Evolutionary conservation across 352 stramenopile species (phyloP).

Genomic region (Globisporangium mamillatum): DNA sequence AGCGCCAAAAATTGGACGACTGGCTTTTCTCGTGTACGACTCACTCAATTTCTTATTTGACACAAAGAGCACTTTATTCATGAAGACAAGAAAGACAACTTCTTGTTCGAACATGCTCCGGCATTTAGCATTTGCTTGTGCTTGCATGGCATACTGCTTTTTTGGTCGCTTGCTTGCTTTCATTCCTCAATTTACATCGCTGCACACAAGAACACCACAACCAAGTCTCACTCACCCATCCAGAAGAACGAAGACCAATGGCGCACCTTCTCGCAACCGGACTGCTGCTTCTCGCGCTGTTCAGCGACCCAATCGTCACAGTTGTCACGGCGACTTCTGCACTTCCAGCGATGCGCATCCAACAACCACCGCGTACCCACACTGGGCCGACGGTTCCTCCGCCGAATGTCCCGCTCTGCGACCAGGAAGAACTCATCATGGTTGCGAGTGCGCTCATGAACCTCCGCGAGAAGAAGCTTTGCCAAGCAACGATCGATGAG

Average conservation of each 20-base stretch:
- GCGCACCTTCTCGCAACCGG: not conserved
- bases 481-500: constrained; percentile 37
- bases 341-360: not conserved
- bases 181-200: constrained; percentile 1
- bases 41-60: constrained; percentile 3
- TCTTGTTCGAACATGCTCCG: not conserved
- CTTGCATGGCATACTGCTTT: not conserved
- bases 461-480: constrained; percentile 48
- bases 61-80: not conserved
- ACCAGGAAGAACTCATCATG: constrained; percentile 35
- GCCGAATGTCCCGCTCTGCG: constrained; percentile 37
- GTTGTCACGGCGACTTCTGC: not conserved
- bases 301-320: not conserved
- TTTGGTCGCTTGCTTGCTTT: not conserved
- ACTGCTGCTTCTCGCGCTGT: not conserved
- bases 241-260: not conserved
- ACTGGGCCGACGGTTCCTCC: not conserved
- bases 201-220: not conserved
- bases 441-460: constrained; percentile 27
- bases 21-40: constrained; percentile 1
- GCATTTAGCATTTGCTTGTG: no score
- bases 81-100: not conserved
- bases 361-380: no score
- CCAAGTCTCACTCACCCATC: not conserved
- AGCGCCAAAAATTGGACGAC: not conserved